phyloP scores from a whole-genome alignment of 2,329 filamentous ascomycete species.

The Xylariaceae sp. region DNA sequence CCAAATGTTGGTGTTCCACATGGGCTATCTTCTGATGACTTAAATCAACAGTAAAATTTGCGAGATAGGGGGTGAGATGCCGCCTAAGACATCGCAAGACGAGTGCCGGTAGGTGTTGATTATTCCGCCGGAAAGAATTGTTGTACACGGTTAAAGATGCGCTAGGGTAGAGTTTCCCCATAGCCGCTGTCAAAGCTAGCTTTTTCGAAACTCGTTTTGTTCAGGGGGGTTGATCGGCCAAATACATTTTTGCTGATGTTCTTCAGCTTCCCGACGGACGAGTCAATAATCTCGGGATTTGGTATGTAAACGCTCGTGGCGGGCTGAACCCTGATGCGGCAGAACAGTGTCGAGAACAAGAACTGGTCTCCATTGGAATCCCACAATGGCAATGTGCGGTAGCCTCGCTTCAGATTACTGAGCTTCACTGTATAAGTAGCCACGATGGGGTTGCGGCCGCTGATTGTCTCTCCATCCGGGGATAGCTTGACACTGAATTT shows the following conservation, averaged over 20 bases:
- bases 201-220: slow-evolving; percentile 49
- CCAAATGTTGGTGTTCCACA: slow-evolving; percentile 9
- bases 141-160: slow-evolving; percentile 18
- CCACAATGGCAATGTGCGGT: slow-evolving; percentile 84
- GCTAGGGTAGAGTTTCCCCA: slow-evolving; percentile 25
- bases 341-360: slow-evolving; percentile 91
- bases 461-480: slow-evolving; percentile 66
- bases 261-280: slow-evolving; percentile 52
- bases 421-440: slow-evolving; percentile 93
- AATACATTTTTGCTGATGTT: slow-evolving; percentile 56
- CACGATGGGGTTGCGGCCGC: slow-evolving; percentile 60
- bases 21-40: slow-evolving; percentile 18
- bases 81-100: slow-evolving; percentile 2
- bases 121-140: slow-evolving; percentile 18
- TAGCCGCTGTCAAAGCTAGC: slow-evolving; percentile 42
- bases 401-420: slow-evolving; percentile 82
- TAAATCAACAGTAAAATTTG: slow-evolving; percentile 10
- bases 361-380: slow-evolving; percentile 89
- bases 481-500: slow-evolving; percentile 90
- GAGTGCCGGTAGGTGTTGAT: slow-evolving; percentile 25
- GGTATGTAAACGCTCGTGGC: slow-evolving; percentile 55
- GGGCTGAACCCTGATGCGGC: slow-evolving; percentile 68
- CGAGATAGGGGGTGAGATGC: neutral
- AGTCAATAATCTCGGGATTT: slow-evolving; percentile 37
- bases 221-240: slow-evolving; percentile 48